Conservation (phyloP, 2,329 filamentous ascomycete species). For the Alternaria brassicae region DNA sequence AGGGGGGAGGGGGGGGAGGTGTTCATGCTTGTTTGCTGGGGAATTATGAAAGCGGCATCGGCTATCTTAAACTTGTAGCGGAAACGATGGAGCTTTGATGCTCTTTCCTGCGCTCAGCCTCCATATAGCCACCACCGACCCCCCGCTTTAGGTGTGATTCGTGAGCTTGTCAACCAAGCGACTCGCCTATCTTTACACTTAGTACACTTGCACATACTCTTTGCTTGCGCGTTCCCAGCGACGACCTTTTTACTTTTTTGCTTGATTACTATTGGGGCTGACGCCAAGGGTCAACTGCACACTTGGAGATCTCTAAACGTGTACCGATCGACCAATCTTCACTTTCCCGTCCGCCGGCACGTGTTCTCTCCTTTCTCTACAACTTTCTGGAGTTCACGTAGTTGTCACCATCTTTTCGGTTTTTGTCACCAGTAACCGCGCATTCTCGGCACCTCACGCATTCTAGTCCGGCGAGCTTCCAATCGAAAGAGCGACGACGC, state of each 20-base stretch:
- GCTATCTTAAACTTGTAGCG: not conserved
- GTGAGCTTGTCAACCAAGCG: conserved; percentile 8
- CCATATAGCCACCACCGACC: conserved; percentile 28
- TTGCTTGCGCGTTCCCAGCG: conserved; percentile 5
- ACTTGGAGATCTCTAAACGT: conserved; percentile 30
- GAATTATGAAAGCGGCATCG: conserved; percentile 21
- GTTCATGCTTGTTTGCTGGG: conserved; percentile 16
- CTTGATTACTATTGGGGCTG: conserved; percentile 18
- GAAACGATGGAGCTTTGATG: conserved; percentile 13
- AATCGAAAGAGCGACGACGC: not conserved
- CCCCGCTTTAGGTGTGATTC: conserved; percentile 12
- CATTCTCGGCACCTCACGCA: not conserved
- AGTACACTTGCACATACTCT: conserved; percentile 1
- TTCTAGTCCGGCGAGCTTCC: not conserved
- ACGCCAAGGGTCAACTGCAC: conserved; percentile 32
- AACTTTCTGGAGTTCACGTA: conserved; percentile 4
- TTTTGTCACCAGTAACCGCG: not conserved
- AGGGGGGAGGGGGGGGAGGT: too few relatives aligned
- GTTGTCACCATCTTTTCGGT: not conserved
- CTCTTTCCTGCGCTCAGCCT: not conserved
- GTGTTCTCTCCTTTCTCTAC: conserved; percentile 33
- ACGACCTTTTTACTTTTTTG: conserved; percentile 20
- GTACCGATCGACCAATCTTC: conserved; percentile 28
- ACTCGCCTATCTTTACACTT: conserved; percentile 5
- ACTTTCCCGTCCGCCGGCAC: conserved; percentile 22